phyloP scores from a whole-genome alignment of 2,329 filamentous ascomycete species.

The Dothistroma pini region DNA sequence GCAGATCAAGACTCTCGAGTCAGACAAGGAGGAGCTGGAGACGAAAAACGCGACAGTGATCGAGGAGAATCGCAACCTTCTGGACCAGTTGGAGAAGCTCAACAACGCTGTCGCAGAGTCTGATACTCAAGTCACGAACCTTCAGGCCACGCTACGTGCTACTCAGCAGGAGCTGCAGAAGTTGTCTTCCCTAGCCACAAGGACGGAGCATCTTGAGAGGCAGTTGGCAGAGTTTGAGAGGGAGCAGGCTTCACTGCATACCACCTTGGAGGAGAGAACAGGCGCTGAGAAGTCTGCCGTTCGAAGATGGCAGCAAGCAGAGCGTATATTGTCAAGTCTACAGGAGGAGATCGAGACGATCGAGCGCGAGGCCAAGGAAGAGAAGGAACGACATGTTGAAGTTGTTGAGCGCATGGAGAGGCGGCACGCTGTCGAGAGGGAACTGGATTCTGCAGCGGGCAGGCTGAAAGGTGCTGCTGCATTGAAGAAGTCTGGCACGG shows the following conservation, averaged over 20 bases:
- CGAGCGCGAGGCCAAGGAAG: slow-evolving; percentile 75
- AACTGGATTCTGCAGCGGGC: slow-evolving; percentile 74
- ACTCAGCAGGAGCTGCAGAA: slow-evolving; percentile 74
- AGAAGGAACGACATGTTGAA: slow-evolving; percentile 76
- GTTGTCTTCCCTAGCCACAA: slow-evolving; percentile 67
- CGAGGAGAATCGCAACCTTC: slow-evolving; percentile 74
- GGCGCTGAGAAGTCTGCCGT: slow-evolving; percentile 76
- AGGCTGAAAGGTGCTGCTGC: slow-evolving; percentile 78
- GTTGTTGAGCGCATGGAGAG: slow-evolving; percentile 79
- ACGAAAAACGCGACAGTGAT: slow-evolving; percentile 71
- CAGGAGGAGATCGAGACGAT: slow-evolving; percentile 87
- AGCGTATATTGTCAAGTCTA: slow-evolving; percentile 71
- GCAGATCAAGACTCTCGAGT: slow-evolving; percentile 73
- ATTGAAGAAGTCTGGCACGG: slow-evolving; percentile 59
- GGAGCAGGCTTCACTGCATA: slow-evolving; percentile 72
- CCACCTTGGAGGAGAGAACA: slow-evolving; percentile 61
- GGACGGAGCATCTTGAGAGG: slow-evolving; percentile 73
- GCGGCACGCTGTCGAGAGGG: slow-evolving; percentile 74
- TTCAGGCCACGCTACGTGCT: slow-evolving; percentile 72
- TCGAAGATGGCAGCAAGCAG: slow-evolving; percentile 79
- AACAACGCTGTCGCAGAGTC: slow-evolving; percentile 77
- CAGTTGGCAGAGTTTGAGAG: slow-evolving; percentile 76
- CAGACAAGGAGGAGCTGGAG: slow-evolving; percentile 66
- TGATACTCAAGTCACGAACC: slow-evolving; percentile 70
- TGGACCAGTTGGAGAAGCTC: slow-evolving; percentile 79